phyloP scores from a whole-genome alignment of 768 basidiomycete species.

The Leccinum arenicola region DNA sequence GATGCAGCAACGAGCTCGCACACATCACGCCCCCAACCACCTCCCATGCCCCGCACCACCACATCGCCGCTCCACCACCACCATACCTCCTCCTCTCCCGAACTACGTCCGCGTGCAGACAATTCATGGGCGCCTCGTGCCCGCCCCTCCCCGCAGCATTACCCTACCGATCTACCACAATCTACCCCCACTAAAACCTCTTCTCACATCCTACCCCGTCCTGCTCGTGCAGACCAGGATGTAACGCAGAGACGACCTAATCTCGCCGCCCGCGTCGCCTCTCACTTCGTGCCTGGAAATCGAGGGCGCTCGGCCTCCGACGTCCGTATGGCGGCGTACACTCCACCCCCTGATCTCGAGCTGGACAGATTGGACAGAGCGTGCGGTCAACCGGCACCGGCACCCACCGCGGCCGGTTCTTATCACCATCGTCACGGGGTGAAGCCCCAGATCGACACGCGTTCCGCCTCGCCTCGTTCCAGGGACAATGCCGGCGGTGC shows the following conservation, averaged over 20 bases:
- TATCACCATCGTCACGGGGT: neutral
- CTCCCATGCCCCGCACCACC: constrained; percentile 11
- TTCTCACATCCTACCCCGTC: constrained; percentile 13
- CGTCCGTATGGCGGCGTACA: constrained; percentile 14
- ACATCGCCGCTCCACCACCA: constrained; percentile 15
- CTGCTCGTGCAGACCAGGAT: constrained; percentile 7
- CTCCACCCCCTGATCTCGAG: constrained; percentile 29
- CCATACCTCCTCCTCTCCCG: constrained; percentile 25
- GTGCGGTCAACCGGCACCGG: constrained; percentile 20
- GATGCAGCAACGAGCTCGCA: constrained; percentile 4
- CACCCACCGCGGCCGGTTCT: neutral
- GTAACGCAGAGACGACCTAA: constrained; percentile 10
- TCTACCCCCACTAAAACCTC: constrained; percentile 1
- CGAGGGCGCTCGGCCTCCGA: constrained; percentile 25
- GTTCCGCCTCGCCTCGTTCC: neutral
- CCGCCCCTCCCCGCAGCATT: constrained; percentile 12
- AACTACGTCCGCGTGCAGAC: constrained; percentile 19
- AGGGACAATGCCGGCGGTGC: neutral
- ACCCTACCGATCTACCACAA: constrained; percentile 9
- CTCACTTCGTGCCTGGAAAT: constrained; percentile 10
- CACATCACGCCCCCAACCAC: constrained; percentile 1
- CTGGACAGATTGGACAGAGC: constrained; percentile 29
- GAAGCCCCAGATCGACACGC: neutral
- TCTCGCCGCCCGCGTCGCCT: constrained; percentile 13
- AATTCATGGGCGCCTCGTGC: constrained; percentile 25